These are phyloP conservation scores for Xylaria sp. DNA, from an alignment of 2,329 filamentous ascomycete species.

Conservation along the genomic window DNA sequence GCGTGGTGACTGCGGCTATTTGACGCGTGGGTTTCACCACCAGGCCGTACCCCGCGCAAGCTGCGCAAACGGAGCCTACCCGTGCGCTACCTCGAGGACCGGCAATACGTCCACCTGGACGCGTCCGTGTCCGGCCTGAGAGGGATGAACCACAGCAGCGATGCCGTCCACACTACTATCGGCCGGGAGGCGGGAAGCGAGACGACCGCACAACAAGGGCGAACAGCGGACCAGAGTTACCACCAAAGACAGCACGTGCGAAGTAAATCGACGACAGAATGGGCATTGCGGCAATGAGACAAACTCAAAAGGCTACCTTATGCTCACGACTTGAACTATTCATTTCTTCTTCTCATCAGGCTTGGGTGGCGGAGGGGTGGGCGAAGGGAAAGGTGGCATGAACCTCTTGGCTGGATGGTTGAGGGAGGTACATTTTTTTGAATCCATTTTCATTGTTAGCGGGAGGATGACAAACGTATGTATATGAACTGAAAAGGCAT, in stretches of 20 bases:
- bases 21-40: constrained; percentile 40
- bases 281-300: neutral
- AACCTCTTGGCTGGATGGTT: neutral
- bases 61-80: constrained; percentile 50
- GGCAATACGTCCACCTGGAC: constrained; percentile 36
- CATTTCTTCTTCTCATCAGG: neutral
- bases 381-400: too few species aligned
- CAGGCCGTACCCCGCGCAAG: constrained; percentile 47
- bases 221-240: neutral
- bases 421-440: neutral
- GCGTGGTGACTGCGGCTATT: constrained; percentile 69
- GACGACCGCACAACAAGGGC: neutral
- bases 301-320: too few species aligned
- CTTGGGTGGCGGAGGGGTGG: neutral
- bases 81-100: constrained; percentile 34
- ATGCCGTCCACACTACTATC: neutral
- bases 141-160: constrained; percentile 4
- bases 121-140: constrained; percentile 7
- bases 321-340: neutral
- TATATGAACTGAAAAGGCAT: neutral
- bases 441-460: neutral
- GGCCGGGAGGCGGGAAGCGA: constrained; percentile 1
- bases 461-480: neutral
- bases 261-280: neutral
- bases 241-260: neutral